Evolutionary conservation across 2,329 filamentous ascomycete species (phyloP).

Genomic region (Alternaria tenuissima): DNA sequence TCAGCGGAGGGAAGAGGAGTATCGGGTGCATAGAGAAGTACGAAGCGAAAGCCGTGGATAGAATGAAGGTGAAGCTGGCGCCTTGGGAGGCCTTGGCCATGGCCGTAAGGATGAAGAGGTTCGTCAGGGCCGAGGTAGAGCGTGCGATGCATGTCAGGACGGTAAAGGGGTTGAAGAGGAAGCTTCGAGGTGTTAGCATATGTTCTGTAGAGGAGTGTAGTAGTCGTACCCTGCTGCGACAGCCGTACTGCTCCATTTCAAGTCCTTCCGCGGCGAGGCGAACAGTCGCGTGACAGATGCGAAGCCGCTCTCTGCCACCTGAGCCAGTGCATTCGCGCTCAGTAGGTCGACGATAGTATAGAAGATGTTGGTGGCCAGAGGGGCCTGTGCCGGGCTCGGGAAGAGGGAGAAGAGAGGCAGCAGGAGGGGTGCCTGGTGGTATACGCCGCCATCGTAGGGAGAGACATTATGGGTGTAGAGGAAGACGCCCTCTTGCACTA

Average conservation of each 20-base stretch:
- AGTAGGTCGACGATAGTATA: slow-evolving; percentile 84
- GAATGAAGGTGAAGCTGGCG: slow-evolving; percentile 75
- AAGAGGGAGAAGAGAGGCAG: slow-evolving; percentile 91
- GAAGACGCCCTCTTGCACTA: slow-evolving; percentile 95
- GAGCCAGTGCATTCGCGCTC: slow-evolving; percentile 78
- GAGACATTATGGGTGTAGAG: slow-evolving; percentile 96
- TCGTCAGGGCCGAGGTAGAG: slow-evolving; percentile 88
- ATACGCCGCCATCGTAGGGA: slow-evolving; percentile 93
- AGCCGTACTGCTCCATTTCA: slow-evolving; percentile 76
- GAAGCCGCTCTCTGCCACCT: slow-evolving; percentile 83
- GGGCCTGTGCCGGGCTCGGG: slow-evolving; percentile 71
- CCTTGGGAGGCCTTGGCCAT: slow-evolving; percentile 81
- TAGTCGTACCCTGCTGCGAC: slow-evolving; percentile 76
- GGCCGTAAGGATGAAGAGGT: slow-evolving; percentile 84
- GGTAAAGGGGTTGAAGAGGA: slow-evolving; percentile 94
- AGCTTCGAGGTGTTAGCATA: slow-evolving; percentile 62
- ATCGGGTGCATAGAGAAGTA: slow-evolving; percentile 94
- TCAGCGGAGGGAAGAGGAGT: slow-evolving; percentile 82
- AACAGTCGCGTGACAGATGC: slow-evolving; percentile 77
- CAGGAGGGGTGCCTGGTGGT: slow-evolving; percentile 79
- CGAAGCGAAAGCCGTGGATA: slow-evolving; percentile 84
- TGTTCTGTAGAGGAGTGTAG: too few species aligned
- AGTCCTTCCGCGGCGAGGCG: slow-evolving; percentile 77
- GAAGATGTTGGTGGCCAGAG: slow-evolving; percentile 78
- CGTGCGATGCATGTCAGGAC: slow-evolving; percentile 89